Conservation (phyloP, 345 rosid genomes). For the Turritis glabra region DNA sequence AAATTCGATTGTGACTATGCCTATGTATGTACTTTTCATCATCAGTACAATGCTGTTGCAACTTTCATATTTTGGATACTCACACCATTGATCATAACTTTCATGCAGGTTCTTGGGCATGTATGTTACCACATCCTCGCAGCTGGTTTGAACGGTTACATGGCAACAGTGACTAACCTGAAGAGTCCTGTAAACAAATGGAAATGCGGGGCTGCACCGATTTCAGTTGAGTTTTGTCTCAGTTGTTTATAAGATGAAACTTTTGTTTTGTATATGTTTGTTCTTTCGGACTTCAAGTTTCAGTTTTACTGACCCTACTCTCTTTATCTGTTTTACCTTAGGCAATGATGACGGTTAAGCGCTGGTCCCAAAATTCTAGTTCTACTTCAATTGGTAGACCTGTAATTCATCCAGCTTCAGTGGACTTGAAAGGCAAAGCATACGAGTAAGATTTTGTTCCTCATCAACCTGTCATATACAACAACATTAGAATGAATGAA, state of each 20-base stretch:
- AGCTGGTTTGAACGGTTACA: conserved; percentile 92
- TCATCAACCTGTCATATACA: background rate
- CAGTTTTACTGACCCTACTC: conserved; percentile 10
- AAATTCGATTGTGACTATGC: conserved; percentile 97
- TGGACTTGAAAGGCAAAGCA: conserved; percentile 91
- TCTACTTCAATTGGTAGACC: conserved; percentile 77
- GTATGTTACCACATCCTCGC: conserved; percentile 90
- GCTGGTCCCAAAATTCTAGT: conserved; percentile 82
- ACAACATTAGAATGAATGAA: background rate
- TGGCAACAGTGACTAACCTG: conserved; percentile 90
- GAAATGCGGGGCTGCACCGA: conserved; percentile 96
- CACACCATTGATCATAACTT: conserved; percentile 6
- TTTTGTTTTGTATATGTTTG: background rate
- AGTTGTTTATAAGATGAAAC: background rate
- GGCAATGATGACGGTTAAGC: conserved; percentile 95
- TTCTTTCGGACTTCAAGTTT: background rate
- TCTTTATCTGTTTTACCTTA: conserved; percentile 32
- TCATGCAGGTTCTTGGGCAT: conserved; percentile 81
- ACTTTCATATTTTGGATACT: background rate
- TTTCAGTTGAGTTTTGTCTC: conserved; percentile 59
- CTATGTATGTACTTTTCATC: conserved; percentile 54
- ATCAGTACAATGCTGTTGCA: conserved; percentile 20
- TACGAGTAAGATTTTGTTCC: conserved; percentile 65
- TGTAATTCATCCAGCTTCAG: conserved; percentile 87
- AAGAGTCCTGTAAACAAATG: conserved; percentile 89